Base-by-base conservation (phyloP, 495 filamentous ascomycete species). In the Aspergillus saccharolyticus region DNA sequence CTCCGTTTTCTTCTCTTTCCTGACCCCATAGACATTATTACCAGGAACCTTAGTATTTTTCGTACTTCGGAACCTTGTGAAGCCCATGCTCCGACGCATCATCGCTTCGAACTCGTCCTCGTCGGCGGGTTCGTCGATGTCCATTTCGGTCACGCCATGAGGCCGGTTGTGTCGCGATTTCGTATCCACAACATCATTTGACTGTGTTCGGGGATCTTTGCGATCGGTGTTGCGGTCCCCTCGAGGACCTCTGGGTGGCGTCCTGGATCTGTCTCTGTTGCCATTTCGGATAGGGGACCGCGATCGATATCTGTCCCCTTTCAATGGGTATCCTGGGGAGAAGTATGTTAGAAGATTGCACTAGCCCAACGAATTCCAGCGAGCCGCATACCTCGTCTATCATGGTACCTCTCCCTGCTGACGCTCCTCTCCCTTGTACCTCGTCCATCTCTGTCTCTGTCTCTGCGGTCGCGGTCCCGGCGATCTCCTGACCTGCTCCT, bases 1-100 rank as follows among this genome's bases (percentile, higher is more conserved):
- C 79, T 95, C 84, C 6, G 87, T 89, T 80, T 90, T 90, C 85
- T 96, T 97, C 76, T 96, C 93, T 79, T 96, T 97, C 57, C 87
- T 75, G 25, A 96, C 85, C 6, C 79, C 89, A 50, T 87, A 91
- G 53, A 90, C 83, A 64, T 96, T 82, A 66, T 98, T 98, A 7
- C 94, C 94, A 8, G 84, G 80, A 0, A 98, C 85, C 67, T 97
- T 97, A 61, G 89, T 91, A 56, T 88, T 81, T 67, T 97, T 96
- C 33, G 94, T 97, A 17, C 83, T 88, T 47, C 86, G 85, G 70
- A 98, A 98, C 16, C 78, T 79, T 5, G 81, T 83, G 62, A 97
- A 96, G 1, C 95, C 95, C 89, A 97, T 89, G 75, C 89, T 84
- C 16, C 82, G 80, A 53, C 83, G 79, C 88, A 97, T 95, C 55